Evolutionary conservation across 768 basidiomycete genomes (phyloP), one percentile per base, ranked within the genome.

Genomic region (Tulasnella sp.): DNA sequence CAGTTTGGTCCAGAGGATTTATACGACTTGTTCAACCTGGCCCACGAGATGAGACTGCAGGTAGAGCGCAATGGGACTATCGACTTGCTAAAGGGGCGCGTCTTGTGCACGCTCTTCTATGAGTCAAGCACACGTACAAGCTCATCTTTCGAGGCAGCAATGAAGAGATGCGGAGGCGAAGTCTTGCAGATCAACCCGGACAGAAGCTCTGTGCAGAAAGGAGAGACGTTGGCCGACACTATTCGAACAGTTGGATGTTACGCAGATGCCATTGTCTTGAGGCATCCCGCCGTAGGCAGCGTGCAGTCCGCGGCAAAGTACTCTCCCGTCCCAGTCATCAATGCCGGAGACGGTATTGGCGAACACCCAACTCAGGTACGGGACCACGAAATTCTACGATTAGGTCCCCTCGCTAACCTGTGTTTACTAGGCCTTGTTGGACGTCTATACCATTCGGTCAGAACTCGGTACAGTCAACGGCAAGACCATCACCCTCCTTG

Each of bases 381-480:
- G 56, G 18, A 12, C 19, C 73, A 14, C 34, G 44, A 21, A 77
- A 34, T 80, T 82, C 38, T 4, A n/a, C 75, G 1, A n/a, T n/a
- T 46, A 75, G 34, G 75, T 78, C 2, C 71, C n/a, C 76, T 79
- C 73, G 40, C 75, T 0, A 52, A 62, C 81, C 76, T 42, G 72
- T 52, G 71, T 56, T n/a, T n/a, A 27, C 24, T 78, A 94, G 92
- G 94, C 94, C 3, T 87, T 96, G 12, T 85, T 96, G 82, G 95
- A 96, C 82, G 89, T 96, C 24, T 98, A 94, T 86, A 98, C 96
- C 58, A 98, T 99, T 81, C 94, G 97, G 80, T 98, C 96, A 74
- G 98, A 99, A 86, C 89, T 99, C 75, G 98, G 98, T 78, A 98
- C 97, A 0, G 96, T 99, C 82, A 99, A 99, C 84, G 98, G 97